phyloP scores from a whole-genome alignment of 2,329 filamentous ascomycete genomes.

The Ceratocystis eucalypticola region DNA sequence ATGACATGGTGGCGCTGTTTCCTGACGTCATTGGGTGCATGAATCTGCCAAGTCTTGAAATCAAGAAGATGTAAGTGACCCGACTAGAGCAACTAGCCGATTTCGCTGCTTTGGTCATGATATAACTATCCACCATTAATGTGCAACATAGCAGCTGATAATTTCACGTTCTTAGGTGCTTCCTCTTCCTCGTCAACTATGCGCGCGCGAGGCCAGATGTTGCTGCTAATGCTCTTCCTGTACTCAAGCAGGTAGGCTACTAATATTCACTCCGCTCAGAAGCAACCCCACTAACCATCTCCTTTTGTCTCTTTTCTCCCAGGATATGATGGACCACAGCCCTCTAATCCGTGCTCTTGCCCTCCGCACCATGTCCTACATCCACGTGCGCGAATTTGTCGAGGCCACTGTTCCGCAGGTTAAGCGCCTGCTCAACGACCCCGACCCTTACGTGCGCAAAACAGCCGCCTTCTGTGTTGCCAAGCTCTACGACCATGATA shows the following conservation, averaged over 20 bases:
- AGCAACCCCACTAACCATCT: neutral
- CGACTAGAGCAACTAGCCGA: neutral
- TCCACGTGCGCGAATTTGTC: constrained; percentile 92
- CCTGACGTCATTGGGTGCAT: constrained; percentile 93
- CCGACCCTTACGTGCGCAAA: constrained; percentile 93
- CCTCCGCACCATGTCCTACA: constrained; percentile 89
- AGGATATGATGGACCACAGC: constrained; percentile 91
- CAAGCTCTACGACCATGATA: constrained; percentile 95
- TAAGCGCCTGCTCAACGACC: constrained; percentile 68
- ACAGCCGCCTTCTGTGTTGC: constrained; percentile 93
- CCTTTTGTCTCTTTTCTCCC: neutral
- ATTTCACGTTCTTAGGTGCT: constrained; percentile 57
- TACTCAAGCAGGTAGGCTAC: constrained; percentile 46
- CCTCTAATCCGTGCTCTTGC: constrained; percentile 85
- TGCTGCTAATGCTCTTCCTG: constrained; percentile 81
- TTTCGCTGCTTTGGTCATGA: no score
- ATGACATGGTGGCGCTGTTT: constrained; percentile 96
- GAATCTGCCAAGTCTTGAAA: constrained; percentile 85
- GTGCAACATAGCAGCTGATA: neutral
- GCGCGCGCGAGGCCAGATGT: constrained; percentile 87
- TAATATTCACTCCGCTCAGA: neutral
- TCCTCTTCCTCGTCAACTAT: constrained; percentile 94
- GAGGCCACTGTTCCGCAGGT: constrained; percentile 76
- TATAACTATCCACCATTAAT: no score
- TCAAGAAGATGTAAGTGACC: constrained; percentile 86